Evolutionary conservation across 2,329 filamentous ascomycete genomes (phyloP).

Genomic region (Capronia americana): DNA sequence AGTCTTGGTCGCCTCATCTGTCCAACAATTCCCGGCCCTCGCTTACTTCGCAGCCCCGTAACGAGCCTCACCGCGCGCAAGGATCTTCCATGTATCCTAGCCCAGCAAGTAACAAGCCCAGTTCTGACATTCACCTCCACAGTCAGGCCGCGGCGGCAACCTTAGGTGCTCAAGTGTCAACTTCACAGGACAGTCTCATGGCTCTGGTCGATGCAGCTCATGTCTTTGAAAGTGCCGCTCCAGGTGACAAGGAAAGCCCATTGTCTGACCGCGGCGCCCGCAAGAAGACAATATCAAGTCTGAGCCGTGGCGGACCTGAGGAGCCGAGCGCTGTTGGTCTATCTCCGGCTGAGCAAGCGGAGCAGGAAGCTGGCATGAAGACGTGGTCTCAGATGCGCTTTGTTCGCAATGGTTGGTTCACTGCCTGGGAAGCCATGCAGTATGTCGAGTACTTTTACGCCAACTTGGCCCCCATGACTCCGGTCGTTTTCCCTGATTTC

Average conservation of each 20-base stretch:
- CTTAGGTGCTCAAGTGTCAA: slow-evolving; percentile 31
- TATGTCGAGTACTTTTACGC: slow-evolving; percentile 97
- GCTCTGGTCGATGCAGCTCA: slow-evolving; percentile 32
- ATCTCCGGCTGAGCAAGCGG: slow-evolving; percentile 42
- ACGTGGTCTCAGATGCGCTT: slow-evolving; percentile 94
- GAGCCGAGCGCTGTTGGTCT: slow-evolving; percentile 42
- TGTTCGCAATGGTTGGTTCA: slow-evolving; percentile 97
- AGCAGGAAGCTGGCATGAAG: slow-evolving; percentile 70
- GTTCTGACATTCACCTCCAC: slow-evolving; percentile 29
- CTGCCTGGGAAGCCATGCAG: slow-evolving; percentile 86
- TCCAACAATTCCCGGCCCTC: slow-evolving; percentile 17
- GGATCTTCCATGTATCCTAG: slow-evolving; percentile 7
- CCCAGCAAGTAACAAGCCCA: slow-evolving; percentile 6
- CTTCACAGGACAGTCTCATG: slow-evolving; percentile 33
- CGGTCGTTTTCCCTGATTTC: slow-evolving; percentile 91
- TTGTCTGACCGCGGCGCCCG: slow-evolving; percentile 29
- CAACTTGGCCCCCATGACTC: slow-evolving; percentile 87
- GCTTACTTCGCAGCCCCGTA: slow-evolving; percentile 31
- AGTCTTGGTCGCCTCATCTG: slow-evolving; percentile 26
- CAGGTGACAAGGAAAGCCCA: slow-evolving; percentile 27
- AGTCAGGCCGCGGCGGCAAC: slow-evolving; percentile 33
- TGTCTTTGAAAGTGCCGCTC: slow-evolving; percentile 31
- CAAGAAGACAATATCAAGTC: slow-evolving; percentile 29
- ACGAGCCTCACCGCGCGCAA: slow-evolving; percentile 9
- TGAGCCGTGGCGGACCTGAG: slow-evolving; percentile 27